A percentile compares a stretch with the other conserved stretches of the same genome.
Evolutionary conservation across 148 eudicot species (phyloP).

Genomic region (Nyssa sinensis): DNA sequence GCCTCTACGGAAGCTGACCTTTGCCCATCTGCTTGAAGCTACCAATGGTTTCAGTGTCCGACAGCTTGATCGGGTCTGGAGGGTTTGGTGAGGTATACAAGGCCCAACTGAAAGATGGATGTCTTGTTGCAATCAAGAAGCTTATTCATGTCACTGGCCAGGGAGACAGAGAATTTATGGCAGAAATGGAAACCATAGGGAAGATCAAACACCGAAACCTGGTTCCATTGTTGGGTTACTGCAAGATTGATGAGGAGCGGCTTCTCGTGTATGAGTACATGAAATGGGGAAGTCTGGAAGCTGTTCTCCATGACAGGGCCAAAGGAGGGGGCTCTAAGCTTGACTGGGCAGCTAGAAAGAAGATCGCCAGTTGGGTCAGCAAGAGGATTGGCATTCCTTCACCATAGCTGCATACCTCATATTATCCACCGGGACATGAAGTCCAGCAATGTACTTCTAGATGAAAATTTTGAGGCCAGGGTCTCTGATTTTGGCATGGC

Average conservation of each 20-base stretch:
- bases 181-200: slow-evolving; percentile 63
- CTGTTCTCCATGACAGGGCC: slow-evolving; percentile 47
- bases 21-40: slow-evolving; percentile 53
- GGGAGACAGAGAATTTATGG: slow-evolving; percentile 60
- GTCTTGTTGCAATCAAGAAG: slow-evolving; percentile 57
- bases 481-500: slow-evolving; percentile 72
- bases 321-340: slow-evolving; percentile 28
- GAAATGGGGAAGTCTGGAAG: slow-evolving; percentile 59
- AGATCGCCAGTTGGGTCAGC: slow-evolving; percentile 56
- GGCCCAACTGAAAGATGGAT: slow-evolving; percentile 50
- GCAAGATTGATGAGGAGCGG: slow-evolving; percentile 58
- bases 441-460: slow-evolving; percentile 56
- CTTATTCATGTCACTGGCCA: slow-evolving; percentile 52
- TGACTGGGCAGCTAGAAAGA: slow-evolving; percentile 48
- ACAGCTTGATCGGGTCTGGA: slow-evolving; percentile 54
- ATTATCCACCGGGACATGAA: slow-evolving; percentile 63
- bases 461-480: slow-evolving; percentile 57
- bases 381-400: slow-evolving; percentile 59
- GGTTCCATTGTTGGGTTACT: slow-evolving; percentile 55
- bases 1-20: slow-evolving; percentile 51
- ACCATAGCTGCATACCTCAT: slow-evolving; percentile 67
- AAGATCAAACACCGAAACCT: slow-evolving; percentile 56
- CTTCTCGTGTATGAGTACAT: slow-evolving; percentile 63
- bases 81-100: slow-evolving; percentile 66
- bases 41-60: slow-evolving; percentile 55